These are phyloP conservation scores for Dothistroma pini DNA, from an alignment of 2,329 filamentous ascomycete genomes.

Conservation along the genomic window DNA sequence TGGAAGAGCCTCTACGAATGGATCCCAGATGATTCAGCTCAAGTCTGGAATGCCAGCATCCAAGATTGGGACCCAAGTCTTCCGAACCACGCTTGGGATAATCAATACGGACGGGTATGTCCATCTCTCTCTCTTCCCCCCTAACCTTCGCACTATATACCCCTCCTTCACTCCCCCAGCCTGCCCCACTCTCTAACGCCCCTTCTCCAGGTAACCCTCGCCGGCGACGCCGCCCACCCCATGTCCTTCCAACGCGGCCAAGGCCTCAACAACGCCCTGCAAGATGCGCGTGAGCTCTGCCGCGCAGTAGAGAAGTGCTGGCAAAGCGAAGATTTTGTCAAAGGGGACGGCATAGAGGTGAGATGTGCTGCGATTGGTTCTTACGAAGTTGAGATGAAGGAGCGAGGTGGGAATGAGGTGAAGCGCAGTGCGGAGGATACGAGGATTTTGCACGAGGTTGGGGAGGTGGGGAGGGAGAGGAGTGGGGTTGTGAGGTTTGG, in stretches of 20 bases:
- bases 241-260: constrained; percentile 46
- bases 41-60: constrained; percentile 7
- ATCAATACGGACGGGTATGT: constrained; percentile 26
- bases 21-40: constrained; percentile 1
- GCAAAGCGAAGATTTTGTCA: background rate
- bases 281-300: constrained; percentile 31
- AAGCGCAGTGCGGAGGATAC: constrained; percentile 10
- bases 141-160: too few species aligned
- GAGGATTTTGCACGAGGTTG: constrained; percentile 3
- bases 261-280: constrained; percentile 43
- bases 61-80: constrained; percentile 21
- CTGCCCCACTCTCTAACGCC: background rate
- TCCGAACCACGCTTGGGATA: constrained; percentile 23
- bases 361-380: background rate
- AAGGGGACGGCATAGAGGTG: background rate
- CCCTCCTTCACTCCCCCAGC: background rate
- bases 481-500: constrained; percentile 7
- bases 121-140: constrained; percentile 15
- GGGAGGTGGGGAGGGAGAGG: background rate
- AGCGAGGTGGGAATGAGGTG: constrained; percentile 12
- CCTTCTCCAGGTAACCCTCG: background rate
- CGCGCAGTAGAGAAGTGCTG: background rate
- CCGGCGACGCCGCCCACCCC: constrained; percentile 41
- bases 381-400: constrained; percentile 14
- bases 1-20: constrained; percentile 10